Base-by-base conservation (phyloP, 306 rosid genomes). In the Inga oerstediana region DNA sequence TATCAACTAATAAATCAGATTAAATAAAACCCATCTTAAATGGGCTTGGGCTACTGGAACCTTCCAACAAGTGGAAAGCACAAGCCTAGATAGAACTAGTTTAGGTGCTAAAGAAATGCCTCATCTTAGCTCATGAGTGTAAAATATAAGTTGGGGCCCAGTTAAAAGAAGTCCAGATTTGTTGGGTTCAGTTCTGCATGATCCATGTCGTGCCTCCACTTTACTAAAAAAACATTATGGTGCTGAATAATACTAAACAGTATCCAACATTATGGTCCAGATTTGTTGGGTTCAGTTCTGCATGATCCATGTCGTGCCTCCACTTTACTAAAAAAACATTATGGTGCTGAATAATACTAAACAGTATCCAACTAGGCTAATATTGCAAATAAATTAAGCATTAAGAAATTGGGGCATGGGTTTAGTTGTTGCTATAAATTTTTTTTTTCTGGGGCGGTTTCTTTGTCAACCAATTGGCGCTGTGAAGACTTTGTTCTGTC, bases 61-160 rank as follows among this genome's bases (percentile, higher is more conserved):
- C 56, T 49, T 49, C 0, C 19, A 15, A 15, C 56, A 14, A 49
- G 19, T 20, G 10, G 46, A 56, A 58, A 32, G 72, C 41, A 69
- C 44, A 61, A 72, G 48, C 61, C 70, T 72, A 35, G 24, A 48
- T 51, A 24, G 79, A 35, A 39, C 45, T 58, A 64, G 79, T 41
- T 74, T 59, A 49, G 71, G 71, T 37, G 35, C 76, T 73, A 16
- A 79, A 74, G 66, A 64, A 27, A 15, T 58, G 39, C 45, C 75
- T 8, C 48, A 7, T 14, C 69, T 80, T 78, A 46, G 22, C 58
- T 74, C 7, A 12, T 81, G 80, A 51, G 51, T 37, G n/a, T 73
- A 74, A 52, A 41, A 65, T 72, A 48, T 78, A 62, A 52, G 52
- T 44, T 16, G 13, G 75, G 59, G 22, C 59, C 41, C 15, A 10